Conservation (phyloP, 495 filamentous ascomycete genomes). For the Penicillium mononematosum region DNA sequence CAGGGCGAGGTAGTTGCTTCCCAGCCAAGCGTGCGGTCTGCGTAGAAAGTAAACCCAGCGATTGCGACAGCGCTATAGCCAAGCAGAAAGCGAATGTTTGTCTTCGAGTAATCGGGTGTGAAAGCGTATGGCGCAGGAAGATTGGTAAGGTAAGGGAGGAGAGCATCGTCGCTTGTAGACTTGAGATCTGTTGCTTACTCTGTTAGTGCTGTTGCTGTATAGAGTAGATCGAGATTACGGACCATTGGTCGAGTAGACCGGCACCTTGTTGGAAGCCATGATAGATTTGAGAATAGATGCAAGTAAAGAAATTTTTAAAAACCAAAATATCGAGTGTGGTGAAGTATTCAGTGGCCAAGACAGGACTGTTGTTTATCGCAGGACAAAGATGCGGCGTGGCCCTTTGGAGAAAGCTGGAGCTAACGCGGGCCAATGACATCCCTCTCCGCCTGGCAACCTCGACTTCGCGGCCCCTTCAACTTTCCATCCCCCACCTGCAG, state of each 20-base stretch:
- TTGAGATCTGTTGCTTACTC: constrained; percentile 69
- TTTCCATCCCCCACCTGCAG: constrained; percentile 17
- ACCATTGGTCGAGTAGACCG: constrained; percentile 51
- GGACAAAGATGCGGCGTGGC: constrained; percentile 46
- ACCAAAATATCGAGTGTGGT: constrained; percentile 2
- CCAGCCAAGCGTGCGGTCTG: constrained; percentile 89
- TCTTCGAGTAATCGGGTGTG: constrained; percentile 72
- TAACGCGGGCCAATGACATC: constrained; percentile 37
- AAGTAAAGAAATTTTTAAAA: background rate
- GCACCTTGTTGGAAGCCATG: constrained; percentile 41
- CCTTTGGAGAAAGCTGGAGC: constrained; percentile 40
- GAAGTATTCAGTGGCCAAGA: constrained; percentile 7
- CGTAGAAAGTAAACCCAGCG: constrained; percentile 78
- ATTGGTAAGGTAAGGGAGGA: constrained; percentile 85
- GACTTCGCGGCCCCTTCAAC: constrained; percentile 21
- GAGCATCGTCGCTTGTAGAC: constrained; percentile 91
- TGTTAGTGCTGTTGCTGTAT: constrained; percentile 17
- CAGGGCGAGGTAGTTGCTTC: constrained; percentile 76
- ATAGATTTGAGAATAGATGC: background rate
- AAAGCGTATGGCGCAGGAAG: constrained; percentile 64
- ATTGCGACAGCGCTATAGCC: constrained; percentile 82
- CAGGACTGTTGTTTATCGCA: constrained; percentile 24
- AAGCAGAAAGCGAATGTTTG: constrained; percentile 76
- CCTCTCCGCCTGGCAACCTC: constrained; percentile 21
- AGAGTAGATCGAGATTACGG: constrained; percentile 27